These are phyloP conservation scores for Pythium phragmitis DNA, from an alignment of 352 stramenopile genomes.

Conservation along the genomic window DNA sequence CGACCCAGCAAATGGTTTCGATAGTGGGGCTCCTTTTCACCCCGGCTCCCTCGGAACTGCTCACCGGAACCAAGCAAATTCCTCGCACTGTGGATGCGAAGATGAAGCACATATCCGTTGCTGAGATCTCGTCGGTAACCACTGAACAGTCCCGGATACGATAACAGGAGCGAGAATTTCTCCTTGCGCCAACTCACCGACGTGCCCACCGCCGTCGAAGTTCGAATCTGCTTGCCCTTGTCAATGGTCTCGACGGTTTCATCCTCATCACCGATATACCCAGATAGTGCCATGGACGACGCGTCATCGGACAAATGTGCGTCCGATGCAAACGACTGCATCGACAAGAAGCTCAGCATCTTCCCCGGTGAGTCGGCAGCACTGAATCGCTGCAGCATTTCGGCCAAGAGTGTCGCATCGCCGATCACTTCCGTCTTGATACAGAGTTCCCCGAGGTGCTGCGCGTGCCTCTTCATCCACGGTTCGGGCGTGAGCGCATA, in stretches of 20 bases:
- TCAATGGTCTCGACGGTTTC: conserved; percentile 49
- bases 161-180: conserved; percentile 57
- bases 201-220: conserved; percentile 33
- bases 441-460: conserved; percentile 60
- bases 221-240: conserved; percentile 40
- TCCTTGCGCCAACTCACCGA: conserved; percentile 55
- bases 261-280: conserved; percentile 36
- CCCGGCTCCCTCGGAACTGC: background rate
- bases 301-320: conserved; percentile 28
- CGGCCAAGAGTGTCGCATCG: conserved; percentile 50
- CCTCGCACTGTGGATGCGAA: conserved; percentile 44
- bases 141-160: conserved; percentile 68
- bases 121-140: conserved; percentile 30
- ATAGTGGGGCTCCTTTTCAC: conserved; percentile 11
- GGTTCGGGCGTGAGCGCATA: conserved; percentile 62
- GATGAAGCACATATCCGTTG: conserved; percentile 42
- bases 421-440: conserved; percentile 67
- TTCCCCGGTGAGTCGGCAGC: conserved; percentile 40
- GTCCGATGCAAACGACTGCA: conserved; percentile 52
- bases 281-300: conserved; percentile 13
- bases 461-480: conserved; percentile 66
- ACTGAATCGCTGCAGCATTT: conserved; percentile 44
- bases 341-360: conserved; percentile 52
- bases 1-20: conserved; percentile 18
- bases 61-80: conserved; percentile 33